These are phyloP conservation scores for Tremella fuciformis DNA, from an alignment of 768 basidiomycete species.

Conservation along the genomic window DNA sequence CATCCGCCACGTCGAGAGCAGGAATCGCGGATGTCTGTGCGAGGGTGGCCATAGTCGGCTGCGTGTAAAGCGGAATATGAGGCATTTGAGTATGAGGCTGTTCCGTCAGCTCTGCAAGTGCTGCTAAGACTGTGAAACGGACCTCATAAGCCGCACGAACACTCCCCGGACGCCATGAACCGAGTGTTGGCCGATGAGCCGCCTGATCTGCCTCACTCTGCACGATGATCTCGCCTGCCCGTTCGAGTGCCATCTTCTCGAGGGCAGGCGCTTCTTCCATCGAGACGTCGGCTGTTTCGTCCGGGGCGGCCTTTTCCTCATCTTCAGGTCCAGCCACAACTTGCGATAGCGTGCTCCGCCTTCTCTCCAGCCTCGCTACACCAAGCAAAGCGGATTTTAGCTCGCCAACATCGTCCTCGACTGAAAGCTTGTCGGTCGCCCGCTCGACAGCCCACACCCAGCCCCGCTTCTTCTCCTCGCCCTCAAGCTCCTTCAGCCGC, in stretches of 20 bases:
- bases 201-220: no score
- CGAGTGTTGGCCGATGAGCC: slow-evolving; percentile 7
- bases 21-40: slow-evolving; percentile 17
- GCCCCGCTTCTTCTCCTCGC: slow-evolving; percentile 18
- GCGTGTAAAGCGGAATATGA: slow-evolving; percentile 40
- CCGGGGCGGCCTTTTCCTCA: slow-evolving; percentile 5
- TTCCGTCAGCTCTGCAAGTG: background rate
- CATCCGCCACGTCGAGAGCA: slow-evolving; percentile 2
- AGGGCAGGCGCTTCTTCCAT: background rate
- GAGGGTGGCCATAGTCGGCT: slow-evolving; percentile 23
- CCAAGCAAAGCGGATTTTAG: slow-evolving; percentile 7
- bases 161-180: slow-evolving; percentile 31
- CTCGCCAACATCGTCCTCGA: slow-evolving; percentile 4
- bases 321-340: slow-evolving; percentile 21
- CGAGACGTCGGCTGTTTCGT: background rate
- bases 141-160: slow-evolving; percentile 46
- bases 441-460: slow-evolving; percentile 30
- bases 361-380: slow-evolving; percentile 22
- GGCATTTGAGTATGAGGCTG: slow-evolving; percentile 50
- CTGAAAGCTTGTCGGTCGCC: slow-evolving; percentile 8
- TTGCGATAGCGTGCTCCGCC: slow-evolving; percentile 28
- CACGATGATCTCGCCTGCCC: slow-evolving; percentile 30
- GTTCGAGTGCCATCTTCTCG: background rate
- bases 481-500: slow-evolving; percentile 31
- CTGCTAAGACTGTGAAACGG: slow-evolving; percentile 9